phyloP scores from a whole-genome alignment of 306 rosid species.

The Canavalia gladiata region DNA sequence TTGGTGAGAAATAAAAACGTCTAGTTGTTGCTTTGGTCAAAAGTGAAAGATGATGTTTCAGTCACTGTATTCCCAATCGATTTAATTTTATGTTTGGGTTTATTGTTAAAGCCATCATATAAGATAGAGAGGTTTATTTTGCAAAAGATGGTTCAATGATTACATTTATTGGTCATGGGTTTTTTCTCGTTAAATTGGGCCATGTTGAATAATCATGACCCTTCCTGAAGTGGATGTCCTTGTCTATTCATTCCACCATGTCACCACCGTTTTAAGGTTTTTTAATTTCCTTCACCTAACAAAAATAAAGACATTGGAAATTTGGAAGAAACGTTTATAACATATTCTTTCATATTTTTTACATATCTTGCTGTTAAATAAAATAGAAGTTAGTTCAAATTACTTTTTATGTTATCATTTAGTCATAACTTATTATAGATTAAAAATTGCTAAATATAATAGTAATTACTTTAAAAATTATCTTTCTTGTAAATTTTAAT shows the following conservation, averaged over 20 bases:
- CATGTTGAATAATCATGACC: constrained; percentile 3
- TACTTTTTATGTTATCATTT: too few relatives aligned
- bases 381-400: too few relatives aligned
- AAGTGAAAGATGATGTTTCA: not conserved
- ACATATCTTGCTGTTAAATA: not conserved
- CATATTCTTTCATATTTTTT: not conserved
- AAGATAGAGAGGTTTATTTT: not conserved
- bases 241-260: not conserved
- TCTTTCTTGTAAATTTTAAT: too few relatives aligned
- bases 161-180: constrained; percentile 14
- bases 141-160: not conserved
- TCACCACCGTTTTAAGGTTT: not conserved
- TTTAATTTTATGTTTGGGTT: too few relatives aligned
- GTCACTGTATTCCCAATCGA: not conserved
- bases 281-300: not conserved
- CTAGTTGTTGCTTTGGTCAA: not conserved
- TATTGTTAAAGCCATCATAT: not conserved
- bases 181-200: not conserved
- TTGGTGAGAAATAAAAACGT: not conserved
- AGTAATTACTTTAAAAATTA: too few relatives aligned
- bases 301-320: too few relatives aligned
- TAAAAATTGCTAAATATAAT: too few relatives aligned
- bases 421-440: too few relatives aligned
- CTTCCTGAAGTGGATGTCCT: not conserved
- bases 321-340: too few relatives aligned